Base-by-base conservation (phyloP, 2,329 filamentous ascomycete species). In the Diaporthe sp. region DNA sequence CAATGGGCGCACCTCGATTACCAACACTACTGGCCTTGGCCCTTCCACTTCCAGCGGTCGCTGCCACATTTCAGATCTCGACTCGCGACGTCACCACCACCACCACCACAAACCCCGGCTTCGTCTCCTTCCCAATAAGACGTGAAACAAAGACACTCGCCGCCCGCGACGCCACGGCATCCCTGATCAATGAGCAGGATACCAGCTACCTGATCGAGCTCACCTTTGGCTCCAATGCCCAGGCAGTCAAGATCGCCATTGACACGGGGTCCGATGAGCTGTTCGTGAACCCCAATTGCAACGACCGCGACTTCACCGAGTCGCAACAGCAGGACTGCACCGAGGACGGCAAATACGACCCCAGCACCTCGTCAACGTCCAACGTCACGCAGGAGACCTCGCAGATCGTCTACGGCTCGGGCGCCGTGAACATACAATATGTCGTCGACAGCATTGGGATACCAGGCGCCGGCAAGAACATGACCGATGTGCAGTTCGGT, bases 241-340 rank as follows among this genome's bases (percentile, higher is more conserved):
- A 90, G 75, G 76, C 81, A 1, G 83, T 89, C 71, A 85, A 82
- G 68, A 85, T 88, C 44, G 86, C 88, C 75, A 80, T 90, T 72
- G 88, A 90, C 78, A 89, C 88, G 1, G 88, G 88, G 65, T 89
- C 87, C 51, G 87, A 87, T 74, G 88, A 90, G 81, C 83, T 90
- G 37, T 90, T 88, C 86, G 86, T 89, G 9, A 93, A 94, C 78
- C 87, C 90, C 0, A 85, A 88, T 74, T 89, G 87, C 78, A 89
- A 87, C 15, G 79, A 79, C 4, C 82, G 91, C 15, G 63, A 77
- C 17, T 77, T 79, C 10, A 77, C 80, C 5, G 79, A 85, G 68
- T 76, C 78, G 39, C 79, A 76, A 22, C 53, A 56, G 30, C 53
- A 75, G 27, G 86, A 86, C 75, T 88, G 86, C 78, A 75, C 79